phyloP scores from a whole-genome alignment of 2,329 filamentous ascomycete species.

The Clarireedia homoeocarpa region DNA sequence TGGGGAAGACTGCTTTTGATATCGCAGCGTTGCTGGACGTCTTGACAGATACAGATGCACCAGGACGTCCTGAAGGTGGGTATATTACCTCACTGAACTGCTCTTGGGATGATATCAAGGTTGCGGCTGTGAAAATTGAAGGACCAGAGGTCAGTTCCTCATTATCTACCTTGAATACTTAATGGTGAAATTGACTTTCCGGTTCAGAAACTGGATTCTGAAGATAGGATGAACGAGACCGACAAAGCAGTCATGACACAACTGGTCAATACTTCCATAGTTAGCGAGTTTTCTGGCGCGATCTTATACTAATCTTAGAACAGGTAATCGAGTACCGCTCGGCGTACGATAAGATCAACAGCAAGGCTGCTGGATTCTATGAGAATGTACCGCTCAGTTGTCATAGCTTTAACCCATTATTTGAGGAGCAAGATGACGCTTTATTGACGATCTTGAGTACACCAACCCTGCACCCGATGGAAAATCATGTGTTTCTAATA shows the following conservation, averaged over 20 bases:
- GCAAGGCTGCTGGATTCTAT: not conserved
- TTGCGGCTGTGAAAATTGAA: not conserved
- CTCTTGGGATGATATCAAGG: not conserved
- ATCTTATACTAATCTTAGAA: not conserved
- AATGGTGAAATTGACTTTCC: not conserved
- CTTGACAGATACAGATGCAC: not conserved
- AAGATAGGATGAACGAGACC: not conserved
- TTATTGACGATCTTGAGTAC: no score
- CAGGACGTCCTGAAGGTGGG: not conserved
- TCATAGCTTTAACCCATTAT: no score
- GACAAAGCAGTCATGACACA: no score
- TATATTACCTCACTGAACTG: not conserved
- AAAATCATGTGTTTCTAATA: not conserved
- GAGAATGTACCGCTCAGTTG: not conserved
- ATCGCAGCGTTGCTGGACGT: not conserved
- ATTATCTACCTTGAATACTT: not conserved
- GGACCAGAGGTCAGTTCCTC: not conserved
- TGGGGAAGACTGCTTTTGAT: slow-evolving; percentile 2
- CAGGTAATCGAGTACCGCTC: not conserved
- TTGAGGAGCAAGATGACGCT: no score
- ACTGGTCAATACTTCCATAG: not conserved
- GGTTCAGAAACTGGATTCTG: not conserved
- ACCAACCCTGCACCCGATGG: not conserved
- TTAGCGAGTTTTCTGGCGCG: not conserved
- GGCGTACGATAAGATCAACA: not conserved